Base-by-base conservation (phyloP, 2,329 filamentous ascomycete species). In the Colletotrichum tofieldiae region DNA sequence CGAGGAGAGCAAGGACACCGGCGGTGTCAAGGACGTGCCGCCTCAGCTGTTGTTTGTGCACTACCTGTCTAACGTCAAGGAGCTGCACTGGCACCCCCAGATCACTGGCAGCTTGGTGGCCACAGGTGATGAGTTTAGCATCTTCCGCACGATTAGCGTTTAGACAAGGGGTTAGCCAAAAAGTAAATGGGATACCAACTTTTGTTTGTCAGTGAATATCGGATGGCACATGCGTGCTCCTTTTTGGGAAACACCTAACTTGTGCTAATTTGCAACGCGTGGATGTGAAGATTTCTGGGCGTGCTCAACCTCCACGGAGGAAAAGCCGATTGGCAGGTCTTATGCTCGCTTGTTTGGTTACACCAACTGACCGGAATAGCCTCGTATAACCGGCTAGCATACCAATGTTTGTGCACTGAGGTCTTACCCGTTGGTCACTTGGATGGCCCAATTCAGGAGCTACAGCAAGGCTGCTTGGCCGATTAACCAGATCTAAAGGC, bases 1-100 rank as follows among this genome's bases (percentile, higher is more conserved):
- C 80, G 96, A 99, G 83, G 96, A 98, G 87, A 97, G 93, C 84
- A 94, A 92, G 80, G 94, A 97, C 78, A 95, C 93, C 5, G 94
- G 93, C 0, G 95, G 94, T 65, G 91, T 96, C 51, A 91, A 94
- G 79, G 96, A 98, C 74, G 94, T 98, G 74, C 96, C 96, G 71
- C 94, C 96, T 5, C 96, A 99, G 83, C 84, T 99, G 77, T 86
- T 99, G 75, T 99, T 99, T 82, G 95, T 98, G 79, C 96, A 99
- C 84, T 98, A 97, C 81, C 94, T 97, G 86, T 93, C 97, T 78
- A 92, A 94, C 77, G 95, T 95, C 68, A 98, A 98, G 89, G 96
- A 99, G 84, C 85, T 95, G 47, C 96, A 99, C 84, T 99, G 96
- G 96, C 96, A 98, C 84, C 93, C 93, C 43, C 96, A 99, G 85